These are phyloP conservation scores for Pelargonium citronellum DNA, from an alignment of 441 rosid species.

Conservation along the genomic window DNA sequence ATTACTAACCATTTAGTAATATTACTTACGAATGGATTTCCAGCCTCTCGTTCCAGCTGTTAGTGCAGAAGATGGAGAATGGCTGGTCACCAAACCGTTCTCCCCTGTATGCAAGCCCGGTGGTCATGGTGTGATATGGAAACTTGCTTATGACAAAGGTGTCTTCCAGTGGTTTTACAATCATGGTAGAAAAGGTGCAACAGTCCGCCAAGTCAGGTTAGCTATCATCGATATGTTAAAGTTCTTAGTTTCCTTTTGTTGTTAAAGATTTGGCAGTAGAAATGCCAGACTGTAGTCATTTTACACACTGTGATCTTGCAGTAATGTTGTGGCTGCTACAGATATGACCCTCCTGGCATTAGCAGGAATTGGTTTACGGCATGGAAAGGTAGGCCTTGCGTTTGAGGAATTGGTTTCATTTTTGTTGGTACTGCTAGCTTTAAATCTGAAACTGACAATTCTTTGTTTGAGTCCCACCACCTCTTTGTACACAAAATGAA, in stretches of 20 bases:
- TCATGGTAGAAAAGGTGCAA: constrained; percentile 87
- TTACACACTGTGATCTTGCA: constrained; percentile 36
- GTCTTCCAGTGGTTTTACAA: constrained; percentile 68
- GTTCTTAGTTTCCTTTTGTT: constrained; percentile 10
- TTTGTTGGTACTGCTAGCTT: background rate
- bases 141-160: constrained; percentile 87
- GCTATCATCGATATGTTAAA: constrained; percentile 22
- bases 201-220: constrained; percentile 94
- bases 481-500: background rate
- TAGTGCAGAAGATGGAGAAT: constrained; percentile 76
- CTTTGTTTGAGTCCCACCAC: background rate
- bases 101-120: constrained; percentile 86
- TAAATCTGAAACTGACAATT: background rate
- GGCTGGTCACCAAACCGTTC: constrained; percentile 67
- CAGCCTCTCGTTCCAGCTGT: constrained; percentile 91
- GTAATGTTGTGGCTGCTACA: constrained; percentile 91
- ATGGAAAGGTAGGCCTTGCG: constrained; percentile 50
- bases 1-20: constrained; percentile 14
- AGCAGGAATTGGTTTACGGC: constrained; percentile 79
- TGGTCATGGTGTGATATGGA: constrained; percentile 97
- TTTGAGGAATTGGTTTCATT: background rate
- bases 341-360: constrained; percentile 86
- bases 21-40: constrained; percentile 22
- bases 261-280: background rate
- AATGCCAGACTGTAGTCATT: constrained; percentile 14